Base-by-base conservation (phyloP, 202 grass and related monocot genomes). In the Brachypodium distachyon region DNA sequence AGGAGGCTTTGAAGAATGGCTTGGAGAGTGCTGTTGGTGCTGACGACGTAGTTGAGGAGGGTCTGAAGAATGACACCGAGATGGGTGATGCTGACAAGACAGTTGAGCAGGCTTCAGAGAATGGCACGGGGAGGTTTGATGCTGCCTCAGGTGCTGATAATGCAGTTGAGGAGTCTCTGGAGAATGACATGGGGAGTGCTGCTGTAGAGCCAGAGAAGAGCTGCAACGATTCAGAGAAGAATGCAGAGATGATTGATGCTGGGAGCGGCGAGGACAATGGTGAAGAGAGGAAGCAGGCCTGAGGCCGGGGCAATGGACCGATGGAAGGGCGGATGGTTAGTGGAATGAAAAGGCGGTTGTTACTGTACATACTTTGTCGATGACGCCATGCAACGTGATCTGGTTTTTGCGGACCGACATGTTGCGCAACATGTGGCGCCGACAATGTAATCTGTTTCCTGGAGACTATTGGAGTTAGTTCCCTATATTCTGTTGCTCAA, bases 301-400 rank as follows among this genome's bases (percentile, higher is more conserved):
- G 16, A 39, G 9, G 26, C 19, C 5, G 31, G 0, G 2, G 9
- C 14, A 43, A 63, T 28, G 18, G 41, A 74, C 29, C 44, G 49
- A 65, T 32, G 46, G 55, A 51, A 67, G 9, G 25, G 5, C n/a
- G 54, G 51, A 53, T 76, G 44, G 42, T 44, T 18, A 43, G 34
- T 12, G 43, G 27, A 18, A 39, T 46, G 60, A 46, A 48, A 5
- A 64, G 26, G 31, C 33, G 18, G 21, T 63, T 36, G 21, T 66
- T 82, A 48, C 73, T 87, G 73, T 82, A 73, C 57, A 82, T 87
- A 82, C 34, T 31, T n/a, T 65, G 48, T 77, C 32, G 21, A 50
- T 40, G 34, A 77, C 51, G 67, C 60, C 73, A 57, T 19, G 39
- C 1, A 8, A 11, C 38, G 78, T 40, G 57, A 38, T 77, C 14